phyloP scores from a whole-genome alignment of 257 asterid species.

The Striga asiatica region DNA sequence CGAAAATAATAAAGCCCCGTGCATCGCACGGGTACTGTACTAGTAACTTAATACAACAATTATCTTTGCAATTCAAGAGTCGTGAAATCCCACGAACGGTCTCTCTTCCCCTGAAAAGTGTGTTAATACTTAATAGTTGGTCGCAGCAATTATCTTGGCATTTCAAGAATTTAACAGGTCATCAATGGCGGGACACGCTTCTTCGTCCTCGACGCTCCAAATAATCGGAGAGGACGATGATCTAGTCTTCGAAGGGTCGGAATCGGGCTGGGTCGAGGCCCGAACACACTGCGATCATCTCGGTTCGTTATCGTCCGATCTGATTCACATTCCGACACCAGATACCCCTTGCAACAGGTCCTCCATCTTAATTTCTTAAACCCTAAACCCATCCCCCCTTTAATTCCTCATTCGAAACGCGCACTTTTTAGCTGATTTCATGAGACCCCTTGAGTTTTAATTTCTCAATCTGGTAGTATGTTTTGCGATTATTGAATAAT shows the following conservation, averaged over 20 bases:
- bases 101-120: too few relatives aligned
- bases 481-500: not conserved
- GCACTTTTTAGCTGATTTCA: not conserved
- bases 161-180: too few relatives aligned
- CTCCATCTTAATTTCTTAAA: not conserved
- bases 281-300: slow-evolving; percentile 82
- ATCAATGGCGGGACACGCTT: slow-evolving; percentile 31
- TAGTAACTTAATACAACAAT: too few relatives aligned
- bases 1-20: too few relatives aligned
- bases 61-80: too few relatives aligned
- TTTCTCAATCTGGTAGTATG: not conserved
- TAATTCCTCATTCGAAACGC: not conserved
- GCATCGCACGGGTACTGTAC: too few relatives aligned
- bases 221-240: slow-evolving; percentile 24
- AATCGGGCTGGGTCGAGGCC: slow-evolving; percentile 88
- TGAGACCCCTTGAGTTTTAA: not conserved
- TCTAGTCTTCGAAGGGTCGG: slow-evolving; percentile 42
- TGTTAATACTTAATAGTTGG: too few relatives aligned
- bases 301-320: slow-evolving; percentile 43
- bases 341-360: slow-evolving; percentile 69
- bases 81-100: too few relatives aligned
- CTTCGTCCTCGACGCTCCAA: slow-evolving; percentile 32
- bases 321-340: slow-evolving; percentile 59
- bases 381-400: not conserved
- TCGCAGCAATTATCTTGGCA: too few relatives aligned